Evolutionary conservation across 1,284 basidiomycete genomes (phyloP), one percentile per base, ranked within the genome.

Genomic region (Wolfiporia cocos): DNA sequence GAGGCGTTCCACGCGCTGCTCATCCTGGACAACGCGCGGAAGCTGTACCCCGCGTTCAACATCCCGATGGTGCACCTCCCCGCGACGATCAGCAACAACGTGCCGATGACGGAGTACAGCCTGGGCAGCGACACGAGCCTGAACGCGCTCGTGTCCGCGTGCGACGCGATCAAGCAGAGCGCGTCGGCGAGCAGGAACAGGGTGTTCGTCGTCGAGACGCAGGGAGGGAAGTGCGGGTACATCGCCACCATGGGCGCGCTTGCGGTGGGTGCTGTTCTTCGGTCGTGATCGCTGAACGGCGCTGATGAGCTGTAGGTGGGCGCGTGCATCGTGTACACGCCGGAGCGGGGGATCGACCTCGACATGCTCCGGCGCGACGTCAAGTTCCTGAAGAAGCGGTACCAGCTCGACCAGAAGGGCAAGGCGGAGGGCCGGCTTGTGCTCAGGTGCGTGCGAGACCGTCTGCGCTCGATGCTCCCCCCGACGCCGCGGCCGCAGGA

Each of bases 101-200:
- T 99, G 5, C 95, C 96, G 1, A 65, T 98, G 68, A 97, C 93
- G 44, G 94, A 99, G 63, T 93, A 91, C 64, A 94, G 91, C 61
- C 69, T 99, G 41, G 95, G 95, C 12, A 89, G 85, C 49, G 95
- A 99, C 61, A 99, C 95, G 24, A 91, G 88, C 61, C 71, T 99
- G 71, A 98, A 98, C 59, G 92, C 93, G 2, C 74, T 99, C n/a
- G 92, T 98, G 29, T 87, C 92, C 48, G 94, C 96, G 3, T 98
- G 94, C 60, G 96, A 99, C 66, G 86, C 93, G 23, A 96, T 99
- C 68, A 96, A 94, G 70, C 96, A 99, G 73, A 93, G 89, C 56
- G 95, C 96, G 4, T 90, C 88, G 39, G 95, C 95, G 5, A 94
- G 90, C 55, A 69, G 95, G 50, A 95, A 98, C 64, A 73, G 95